A percentile compares a stretch with the other conserved stretches of the same genome.
Evolutionary conservation across 2,329 filamentous ascomycete genomes (phyloP).

Genomic region (Pseudohalonectria lignicola): DNA sequence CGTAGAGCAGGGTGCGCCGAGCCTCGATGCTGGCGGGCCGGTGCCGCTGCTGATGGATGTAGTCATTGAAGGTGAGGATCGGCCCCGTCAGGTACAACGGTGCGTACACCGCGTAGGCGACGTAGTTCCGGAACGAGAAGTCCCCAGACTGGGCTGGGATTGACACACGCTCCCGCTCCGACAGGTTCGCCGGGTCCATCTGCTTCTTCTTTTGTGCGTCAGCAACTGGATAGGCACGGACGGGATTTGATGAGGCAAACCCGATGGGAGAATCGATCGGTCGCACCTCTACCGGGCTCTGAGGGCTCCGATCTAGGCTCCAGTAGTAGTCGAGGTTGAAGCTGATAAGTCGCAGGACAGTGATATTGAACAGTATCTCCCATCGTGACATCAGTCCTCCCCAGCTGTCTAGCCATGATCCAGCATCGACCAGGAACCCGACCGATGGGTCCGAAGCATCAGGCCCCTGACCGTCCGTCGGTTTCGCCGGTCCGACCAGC

Average conservation of each 20-base stretch:
- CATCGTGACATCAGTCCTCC: slow-evolving; percentile 80
- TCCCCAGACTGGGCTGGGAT: slow-evolving; percentile 61
- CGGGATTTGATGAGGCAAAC: not conserved
- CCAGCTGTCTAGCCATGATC: slow-evolving; percentile 62
- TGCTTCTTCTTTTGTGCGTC: slow-evolving; percentile 89
- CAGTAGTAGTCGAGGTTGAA: slow-evolving; percentile 98
- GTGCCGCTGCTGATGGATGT: slow-evolving; percentile 76
- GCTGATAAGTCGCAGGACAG: slow-evolving; percentile 81
- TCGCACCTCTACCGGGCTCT: slow-evolving; percentile 78
- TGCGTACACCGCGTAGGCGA: slow-evolving; percentile 83
- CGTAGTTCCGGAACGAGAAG: slow-evolving; percentile 74
- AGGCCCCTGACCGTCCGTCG: not conserved
- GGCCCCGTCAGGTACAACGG: slow-evolving; percentile 89
- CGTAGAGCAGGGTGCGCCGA: slow-evolving; percentile 68
- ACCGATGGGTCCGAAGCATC: too few species aligned
- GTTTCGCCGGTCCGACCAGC: slow-evolving; percentile 16
- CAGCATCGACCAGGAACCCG: not conserved
- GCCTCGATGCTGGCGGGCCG: slow-evolving; percentile 58
- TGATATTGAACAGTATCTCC: slow-evolving; percentile 98
- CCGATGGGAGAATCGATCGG: not conserved
- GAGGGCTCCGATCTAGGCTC: slow-evolving; percentile 56
- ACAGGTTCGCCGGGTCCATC: slow-evolving; percentile 75
- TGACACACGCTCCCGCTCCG: slow-evolving; percentile 76
- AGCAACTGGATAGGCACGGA: slow-evolving; percentile 33
- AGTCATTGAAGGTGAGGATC: slow-evolving; percentile 97